phyloP scores from a whole-genome alignment of 2,329 filamentous ascomycete species.

The Aspergillus sp. region DNA sequence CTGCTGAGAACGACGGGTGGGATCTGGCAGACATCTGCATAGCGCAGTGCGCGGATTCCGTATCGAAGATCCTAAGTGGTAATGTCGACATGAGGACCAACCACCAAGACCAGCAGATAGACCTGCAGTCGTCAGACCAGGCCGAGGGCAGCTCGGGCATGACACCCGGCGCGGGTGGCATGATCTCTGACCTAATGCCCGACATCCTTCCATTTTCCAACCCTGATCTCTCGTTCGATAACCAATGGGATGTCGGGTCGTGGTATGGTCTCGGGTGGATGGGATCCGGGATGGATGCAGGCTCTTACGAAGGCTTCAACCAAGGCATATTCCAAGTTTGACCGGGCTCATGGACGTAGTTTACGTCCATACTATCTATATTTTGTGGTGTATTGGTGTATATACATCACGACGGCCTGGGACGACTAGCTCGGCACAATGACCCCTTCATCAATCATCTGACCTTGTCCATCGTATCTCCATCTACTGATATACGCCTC shows the following conservation, averaged over 20 bases:
- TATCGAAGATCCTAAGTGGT: conserved; percentile 11
- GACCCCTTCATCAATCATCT: neutral
- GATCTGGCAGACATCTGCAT: conserved; percentile 21
- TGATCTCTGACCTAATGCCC: conserved; percentile 6
- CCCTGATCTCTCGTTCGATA: conserved; percentile 13
- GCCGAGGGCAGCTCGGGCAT: neutral
- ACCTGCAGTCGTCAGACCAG: neutral
- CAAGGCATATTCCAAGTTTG: neutral
- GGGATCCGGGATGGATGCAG: conserved; percentile 4
- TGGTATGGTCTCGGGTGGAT: conserved; percentile 12
- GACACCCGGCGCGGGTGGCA: neutral
- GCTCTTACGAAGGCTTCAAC: conserved; percentile 1
- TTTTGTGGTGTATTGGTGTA: neutral
- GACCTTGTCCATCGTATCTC: conserved; percentile 3
- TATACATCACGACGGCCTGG: no score
- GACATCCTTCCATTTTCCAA: conserved; percentile 14
- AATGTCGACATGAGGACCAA: neutral
- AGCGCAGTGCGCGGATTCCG: conserved; percentile 15
- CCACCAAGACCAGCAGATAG: neutral
- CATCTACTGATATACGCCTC: conserved; percentile 6
- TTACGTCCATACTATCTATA: neutral
- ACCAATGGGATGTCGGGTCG: conserved; percentile 11
- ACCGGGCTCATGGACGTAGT: neutral
- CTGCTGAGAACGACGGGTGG: conserved; percentile 16
- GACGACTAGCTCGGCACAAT: neutral